Percentiles rank a stretch among this genome's conserved stretches.
These are phyloP conservation scores for Xylogone sp. DNA, from an alignment of 2,329 filamentous ascomycete species.

Conservation along the genomic window DNA sequence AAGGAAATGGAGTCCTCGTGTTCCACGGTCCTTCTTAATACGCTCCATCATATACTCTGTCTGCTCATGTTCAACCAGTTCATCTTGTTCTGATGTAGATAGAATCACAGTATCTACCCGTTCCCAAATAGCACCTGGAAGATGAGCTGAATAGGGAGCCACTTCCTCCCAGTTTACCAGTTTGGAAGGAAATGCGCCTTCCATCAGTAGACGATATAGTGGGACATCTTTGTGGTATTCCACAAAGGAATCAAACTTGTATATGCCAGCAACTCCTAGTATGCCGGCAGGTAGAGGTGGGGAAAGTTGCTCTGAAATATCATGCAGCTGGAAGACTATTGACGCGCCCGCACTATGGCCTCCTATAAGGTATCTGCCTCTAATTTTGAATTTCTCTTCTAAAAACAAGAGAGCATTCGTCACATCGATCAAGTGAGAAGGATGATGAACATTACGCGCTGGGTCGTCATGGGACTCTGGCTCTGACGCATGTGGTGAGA, in stretches of 20 bases:
- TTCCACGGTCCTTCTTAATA: conserved; percentile 24
- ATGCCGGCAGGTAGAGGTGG: conserved; percentile 46
- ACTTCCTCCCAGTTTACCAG: conserved; percentile 45
- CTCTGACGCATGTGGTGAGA: conserved; percentile 50
- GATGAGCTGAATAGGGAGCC: conserved; percentile 40
- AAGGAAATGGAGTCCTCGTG: conserved; percentile 25
- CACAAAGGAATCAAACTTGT: conserved; percentile 55
- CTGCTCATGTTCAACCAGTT: conserved; percentile 22
- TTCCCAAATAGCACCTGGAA: conserved; percentile 6
- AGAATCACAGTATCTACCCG: conserved; percentile 12
- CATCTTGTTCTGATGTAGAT: conserved; percentile 39
- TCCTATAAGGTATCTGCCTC: conserved; percentile 47
- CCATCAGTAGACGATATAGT: conserved; percentile 55
- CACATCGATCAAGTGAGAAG: conserved; percentile 58
- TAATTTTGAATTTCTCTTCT: conserved; percentile 40
- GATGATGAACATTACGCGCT: conserved; percentile 47
- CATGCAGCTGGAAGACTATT: conserved; percentile 53
- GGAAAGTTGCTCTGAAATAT: conserved; percentile 20
- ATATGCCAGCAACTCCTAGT: conserved; percentile 63
- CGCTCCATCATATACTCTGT: conserved; percentile 20
- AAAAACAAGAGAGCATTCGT: conserved; percentile 47
- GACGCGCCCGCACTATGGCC: conserved; percentile 64
- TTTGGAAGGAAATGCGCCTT: conserved; percentile 51
- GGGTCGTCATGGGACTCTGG: conserved; percentile 34
- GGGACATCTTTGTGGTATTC: conserved; percentile 39